Evolutionary conservation across 768 basidiomycete genomes (phyloP), one percentile per base, ranked within the genome.

Genomic region (Amanita exitialis): DNA sequence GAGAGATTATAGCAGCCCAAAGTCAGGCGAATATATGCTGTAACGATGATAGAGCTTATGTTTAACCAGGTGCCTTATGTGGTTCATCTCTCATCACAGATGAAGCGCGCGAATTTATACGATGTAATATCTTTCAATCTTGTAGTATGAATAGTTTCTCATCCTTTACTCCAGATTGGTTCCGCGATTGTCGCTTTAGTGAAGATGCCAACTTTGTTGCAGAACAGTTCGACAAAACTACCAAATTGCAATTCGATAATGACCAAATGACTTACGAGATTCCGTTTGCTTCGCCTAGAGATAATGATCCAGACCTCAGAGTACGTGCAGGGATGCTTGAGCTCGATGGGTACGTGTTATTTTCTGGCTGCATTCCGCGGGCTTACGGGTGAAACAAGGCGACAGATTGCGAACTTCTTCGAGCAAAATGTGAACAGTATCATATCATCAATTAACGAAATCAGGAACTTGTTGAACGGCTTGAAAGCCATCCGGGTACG

Each of bases 281-380:
- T 41, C 64, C 62, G 47, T 76, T 77, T 43, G 70, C 67, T 8
- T 64, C 63, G 4, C 59, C 63, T 23, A 60, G 57, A 20, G 74
- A 75, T 52, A 68, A 63, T 21, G 71, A 76, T 48, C 51, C 54
- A 1, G 50, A 52, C 1, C 65, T 67, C 25, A 63, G 64, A 21
- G 76, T 77, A 51, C 62, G 59, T 25, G 64, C 61, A 13, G 75
- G 75, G 6, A 67, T 69, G 47, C 60, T 77, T 32, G 73, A 69
- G 49, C 49, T 77, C 8, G 43, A 52, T 0, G 65, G 66, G 64
- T 67, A 35, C 18, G 59, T 28, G 13, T 9, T n/a, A 8, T 43
- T 28, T 23, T 6, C 39, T 18, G 4, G 13, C 15, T 10, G 3
- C 2, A 10, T 41, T 16, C 36, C 21, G 18, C 16, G n/a, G 20